Conservation (phyloP, 139 green algal genomes). For the Protoeuglena noctilucae region DNA sequence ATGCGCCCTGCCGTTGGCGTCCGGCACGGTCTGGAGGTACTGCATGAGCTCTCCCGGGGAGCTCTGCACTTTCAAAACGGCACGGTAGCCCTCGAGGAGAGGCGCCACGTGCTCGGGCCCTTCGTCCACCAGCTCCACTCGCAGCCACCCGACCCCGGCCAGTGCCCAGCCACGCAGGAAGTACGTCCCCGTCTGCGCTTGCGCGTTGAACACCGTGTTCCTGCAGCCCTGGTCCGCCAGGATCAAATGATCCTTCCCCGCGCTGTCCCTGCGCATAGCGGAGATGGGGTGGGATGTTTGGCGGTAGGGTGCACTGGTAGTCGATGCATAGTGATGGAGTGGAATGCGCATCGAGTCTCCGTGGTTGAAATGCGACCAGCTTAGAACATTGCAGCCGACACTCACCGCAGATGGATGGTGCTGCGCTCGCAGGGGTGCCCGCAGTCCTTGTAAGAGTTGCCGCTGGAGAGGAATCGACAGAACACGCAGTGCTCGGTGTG, state of each 20-base stretch:
- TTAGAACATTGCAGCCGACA: too few relatives aligned
- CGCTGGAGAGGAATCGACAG: slow-evolving; percentile 53
- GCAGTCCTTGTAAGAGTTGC: slow-evolving; percentile 56
- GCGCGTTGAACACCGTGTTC: slow-evolving; percentile 76
- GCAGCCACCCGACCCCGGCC: slow-evolving; percentile 22
- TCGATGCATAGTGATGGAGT: too few relatives aligned
- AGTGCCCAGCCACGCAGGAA: slow-evolving; percentile 16
- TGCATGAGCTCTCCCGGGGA: not conserved
- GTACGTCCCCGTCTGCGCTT: slow-evolving; percentile 28
- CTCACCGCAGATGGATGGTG: slow-evolving; percentile 52
- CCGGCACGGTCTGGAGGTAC: not conserved
- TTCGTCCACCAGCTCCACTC: slow-evolving; percentile 73
- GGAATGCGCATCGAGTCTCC: too few relatives aligned
- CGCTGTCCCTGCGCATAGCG: too few relatives aligned
- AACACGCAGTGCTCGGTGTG: slow-evolving; percentile 81
- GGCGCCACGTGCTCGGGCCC: slow-evolving; percentile 24
- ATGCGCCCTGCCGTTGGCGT: not conserved
- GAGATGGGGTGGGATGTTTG: too few relatives aligned
- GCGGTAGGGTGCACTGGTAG: too few relatives aligned
- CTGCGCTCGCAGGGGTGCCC: slow-evolving; percentile 67
- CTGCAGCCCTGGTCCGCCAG: slow-evolving; percentile 64
- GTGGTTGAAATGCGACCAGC: too few relatives aligned
- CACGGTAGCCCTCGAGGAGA: slow-evolving; percentile 44
- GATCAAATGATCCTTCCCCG: slow-evolving; percentile 58
- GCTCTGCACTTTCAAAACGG: slow-evolving; percentile 1